Percentiles rank a stretch among this genome's conserved stretches.
Evolutionary conservation across 2,329 filamentous ascomycete species (phyloP).

Genomic region (Neonectria magnoliae): DNA sequence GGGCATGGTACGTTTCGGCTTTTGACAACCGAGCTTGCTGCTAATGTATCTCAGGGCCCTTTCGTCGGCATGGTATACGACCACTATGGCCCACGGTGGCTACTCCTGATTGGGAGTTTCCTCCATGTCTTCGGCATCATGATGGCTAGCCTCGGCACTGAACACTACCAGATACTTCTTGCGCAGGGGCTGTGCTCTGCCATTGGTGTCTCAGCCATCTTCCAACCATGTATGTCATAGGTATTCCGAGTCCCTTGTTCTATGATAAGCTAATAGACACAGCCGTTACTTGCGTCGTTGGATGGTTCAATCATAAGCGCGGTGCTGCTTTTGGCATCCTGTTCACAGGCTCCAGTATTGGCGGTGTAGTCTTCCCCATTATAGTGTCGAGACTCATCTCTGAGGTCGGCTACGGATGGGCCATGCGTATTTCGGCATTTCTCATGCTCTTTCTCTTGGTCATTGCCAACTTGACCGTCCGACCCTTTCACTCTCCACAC

Average conservation of each 20-base stretch:
- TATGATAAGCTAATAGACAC: neutral
- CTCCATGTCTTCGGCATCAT: slow-evolving; percentile 70
- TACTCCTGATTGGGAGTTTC: slow-evolving; percentile 62
- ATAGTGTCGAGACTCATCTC: slow-evolving; percentile 16
- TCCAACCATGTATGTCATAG: slow-evolving; percentile 41
- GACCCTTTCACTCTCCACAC: slow-evolving; percentile 24
- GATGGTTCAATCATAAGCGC: slow-evolving; percentile 10
- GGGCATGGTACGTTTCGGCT: too few species aligned
- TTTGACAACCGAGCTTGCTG: too few species aligned
- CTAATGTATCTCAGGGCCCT: slow-evolving; percentile 54
- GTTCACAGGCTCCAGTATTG: slow-evolving; percentile 7
- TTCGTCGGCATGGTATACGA: slow-evolving; percentile 71
- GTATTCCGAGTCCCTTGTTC: neutral
- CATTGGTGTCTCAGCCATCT: slow-evolving; percentile 46
- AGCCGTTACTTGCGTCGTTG: neutral
- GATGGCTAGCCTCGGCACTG: slow-evolving; percentile 63
- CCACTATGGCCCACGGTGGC: slow-evolving; percentile 66
- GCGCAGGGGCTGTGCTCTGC: slow-evolving; percentile 51
- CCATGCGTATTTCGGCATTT: slow-evolving; percentile 47
- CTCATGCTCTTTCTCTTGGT: slow-evolving; percentile 48
- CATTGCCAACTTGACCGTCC: slow-evolving; percentile 47
- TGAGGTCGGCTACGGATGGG: slow-evolving; percentile 2
- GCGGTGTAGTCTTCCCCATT: slow-evolving; percentile 22
- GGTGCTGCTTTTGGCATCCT: slow-evolving; percentile 16
- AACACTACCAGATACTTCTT: slow-evolving; percentile 55